Evolutionary conservation across 371 early-diverging fungal genomes (phyloP).

Genomic region (Mortierella sp.): DNA sequence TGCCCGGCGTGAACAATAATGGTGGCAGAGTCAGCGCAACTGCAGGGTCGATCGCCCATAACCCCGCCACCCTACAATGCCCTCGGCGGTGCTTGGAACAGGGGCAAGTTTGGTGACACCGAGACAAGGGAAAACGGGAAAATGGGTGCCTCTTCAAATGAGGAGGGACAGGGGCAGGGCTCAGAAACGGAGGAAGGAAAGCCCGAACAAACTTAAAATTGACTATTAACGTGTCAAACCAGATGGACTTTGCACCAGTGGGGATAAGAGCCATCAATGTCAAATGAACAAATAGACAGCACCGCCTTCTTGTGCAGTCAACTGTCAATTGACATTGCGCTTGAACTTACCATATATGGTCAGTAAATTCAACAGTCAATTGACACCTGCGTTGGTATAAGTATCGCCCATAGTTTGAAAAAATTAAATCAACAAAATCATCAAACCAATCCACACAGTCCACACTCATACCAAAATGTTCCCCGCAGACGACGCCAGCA

Average conservation of each 20-base stretch:
- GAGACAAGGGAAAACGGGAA: background rate
- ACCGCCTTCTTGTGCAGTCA: background rate
- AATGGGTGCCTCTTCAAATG: background rate
- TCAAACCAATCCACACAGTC: background rate
- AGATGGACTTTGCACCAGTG: no score
- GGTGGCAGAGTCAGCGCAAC: background rate
- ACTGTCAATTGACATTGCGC: background rate
- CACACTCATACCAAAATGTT: slow-evolving; percentile 1
- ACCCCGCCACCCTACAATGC: background rate
- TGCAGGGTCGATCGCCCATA: background rate
- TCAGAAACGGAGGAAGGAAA: no score
- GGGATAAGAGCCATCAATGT: no score
- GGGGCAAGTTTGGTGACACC: background rate
- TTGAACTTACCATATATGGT: background rate
- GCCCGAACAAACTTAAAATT: no score
- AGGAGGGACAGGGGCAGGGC: no score
- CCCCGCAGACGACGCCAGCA: slow-evolving; percentile 34
- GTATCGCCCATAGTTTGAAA: background rate
- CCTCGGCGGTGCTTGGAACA: background rate
- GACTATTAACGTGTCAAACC: no score
- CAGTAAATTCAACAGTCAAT: background rate
- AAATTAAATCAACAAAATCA: background rate
- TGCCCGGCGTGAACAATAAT: background rate
- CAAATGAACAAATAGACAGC: background rate
- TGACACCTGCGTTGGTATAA: background rate